Conservation (phyloP, 768 basidiomycete species). For the Tubosaeta brunneosetosa region DNA sequence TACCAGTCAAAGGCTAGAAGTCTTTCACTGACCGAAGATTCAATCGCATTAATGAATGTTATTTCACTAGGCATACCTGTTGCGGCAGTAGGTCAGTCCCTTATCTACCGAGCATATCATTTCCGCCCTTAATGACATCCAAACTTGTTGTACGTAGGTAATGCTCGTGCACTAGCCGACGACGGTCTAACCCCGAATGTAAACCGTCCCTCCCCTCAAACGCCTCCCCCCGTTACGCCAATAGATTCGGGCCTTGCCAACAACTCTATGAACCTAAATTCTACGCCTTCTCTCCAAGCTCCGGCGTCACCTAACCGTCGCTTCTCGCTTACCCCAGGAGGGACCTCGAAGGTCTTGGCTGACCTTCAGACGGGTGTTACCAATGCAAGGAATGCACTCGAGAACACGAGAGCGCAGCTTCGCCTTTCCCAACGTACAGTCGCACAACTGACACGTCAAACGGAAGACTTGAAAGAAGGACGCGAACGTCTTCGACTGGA, state of each 20-base stretch:
- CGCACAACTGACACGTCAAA: constrained; percentile 77
- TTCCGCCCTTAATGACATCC: constrained; percentile 17
- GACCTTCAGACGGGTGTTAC: constrained; percentile 82
- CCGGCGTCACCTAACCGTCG: constrained; percentile 49
- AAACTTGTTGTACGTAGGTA: constrained; percentile 45
- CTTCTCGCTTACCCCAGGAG: constrained; percentile 64
- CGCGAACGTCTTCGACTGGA: constrained; percentile 78
- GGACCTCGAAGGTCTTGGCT: constrained; percentile 83
- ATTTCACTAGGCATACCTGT: constrained; percentile 63
- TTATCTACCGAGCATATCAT: neutral
- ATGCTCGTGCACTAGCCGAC: constrained; percentile 79
- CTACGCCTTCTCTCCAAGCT: constrained; percentile 39
- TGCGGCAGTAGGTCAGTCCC: constrained; percentile 65
- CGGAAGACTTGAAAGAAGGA: constrained; percentile 85
- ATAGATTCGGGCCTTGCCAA: constrained; percentile 34
- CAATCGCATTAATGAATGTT: constrained; percentile 21
- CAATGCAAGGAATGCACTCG: constrained; percentile 73
- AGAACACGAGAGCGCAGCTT: constrained; percentile 82
- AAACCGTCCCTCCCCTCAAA: constrained; percentile 29
- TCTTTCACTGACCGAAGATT: constrained; percentile 17
- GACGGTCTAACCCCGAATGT: constrained; percentile 46
- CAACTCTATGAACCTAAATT: constrained; percentile 26
- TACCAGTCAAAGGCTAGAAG: constrained; percentile 16
- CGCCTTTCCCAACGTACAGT: constrained; percentile 78
- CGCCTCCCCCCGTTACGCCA: constrained; percentile 28